Evolutionary conservation across 1,139 yeast species (phyloP).

Genomic region (Debaryomyces psychrophilus): DNA sequence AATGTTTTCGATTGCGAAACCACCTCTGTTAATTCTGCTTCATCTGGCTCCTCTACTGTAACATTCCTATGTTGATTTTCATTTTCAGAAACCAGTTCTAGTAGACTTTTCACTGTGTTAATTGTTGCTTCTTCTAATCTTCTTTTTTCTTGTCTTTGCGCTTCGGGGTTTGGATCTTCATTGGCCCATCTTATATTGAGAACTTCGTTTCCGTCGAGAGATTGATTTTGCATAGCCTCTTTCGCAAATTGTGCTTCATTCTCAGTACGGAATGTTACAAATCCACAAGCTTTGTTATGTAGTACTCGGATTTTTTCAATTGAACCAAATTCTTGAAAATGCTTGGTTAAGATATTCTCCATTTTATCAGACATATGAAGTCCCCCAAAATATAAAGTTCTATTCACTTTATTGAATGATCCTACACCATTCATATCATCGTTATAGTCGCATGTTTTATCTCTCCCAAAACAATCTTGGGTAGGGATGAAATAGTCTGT

Average conservation of each 20-base stretch:
- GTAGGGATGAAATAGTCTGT: conserved; percentile 56
- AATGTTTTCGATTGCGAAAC: conserved; percentile 8
- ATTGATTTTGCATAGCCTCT: conserved; percentile 88
- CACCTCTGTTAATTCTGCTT: conserved; percentile 15
- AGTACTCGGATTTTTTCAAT: conserved; percentile 71
- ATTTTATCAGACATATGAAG: conserved; percentile 38
- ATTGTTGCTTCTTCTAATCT: conserved; percentile 39
- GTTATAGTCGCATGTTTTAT: conserved; percentile 75
- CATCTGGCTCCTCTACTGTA: conserved; percentile 17
- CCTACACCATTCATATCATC: conserved; percentile 98
- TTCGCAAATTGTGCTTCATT: conserved; percentile 88
- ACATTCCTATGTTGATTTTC: conserved; percentile 11
- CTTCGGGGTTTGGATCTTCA: conserved; percentile 80
- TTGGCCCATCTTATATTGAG: conserved; percentile 85
- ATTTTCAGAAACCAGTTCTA: conserved; percentile 19
- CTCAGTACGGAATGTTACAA: conserved; percentile 71
- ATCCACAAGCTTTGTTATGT: conserved; percentile 70
- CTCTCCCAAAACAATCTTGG: conserved; percentile 92
- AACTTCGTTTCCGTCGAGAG: conserved; percentile 64
- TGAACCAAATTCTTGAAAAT: conserved; percentile 77
- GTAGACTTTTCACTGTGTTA: conserved; percentile 35
- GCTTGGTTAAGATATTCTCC: conserved; percentile 40
- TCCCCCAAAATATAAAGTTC: conserved; percentile 80
- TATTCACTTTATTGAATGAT: conserved; percentile 67
- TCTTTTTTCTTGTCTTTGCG: conserved; percentile 54